Percentiles rank a stretch among this genome's conserved stretches.
phyloP scores from a whole-genome alignment of 306 rosid species.

The Comarum palustre region DNA sequence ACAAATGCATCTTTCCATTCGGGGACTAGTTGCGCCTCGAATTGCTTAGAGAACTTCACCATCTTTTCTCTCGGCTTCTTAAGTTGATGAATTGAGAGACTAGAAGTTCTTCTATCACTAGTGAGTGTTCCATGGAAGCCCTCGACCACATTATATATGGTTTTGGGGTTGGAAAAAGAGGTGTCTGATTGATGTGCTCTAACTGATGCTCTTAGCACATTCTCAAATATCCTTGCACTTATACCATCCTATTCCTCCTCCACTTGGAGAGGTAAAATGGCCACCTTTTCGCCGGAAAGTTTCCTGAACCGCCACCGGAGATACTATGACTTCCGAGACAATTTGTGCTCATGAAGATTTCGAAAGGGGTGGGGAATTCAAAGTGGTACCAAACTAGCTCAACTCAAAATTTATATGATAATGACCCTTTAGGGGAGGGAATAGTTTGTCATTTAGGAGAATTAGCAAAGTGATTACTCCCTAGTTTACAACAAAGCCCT shows the following conservation, averaged over 20 bases:
- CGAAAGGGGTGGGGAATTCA: slow-evolving; percentile 50
- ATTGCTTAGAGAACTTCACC: slow-evolving; percentile 95
- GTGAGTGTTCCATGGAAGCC: slow-evolving; percentile 58
- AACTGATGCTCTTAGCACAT: slow-evolving; percentile 91
- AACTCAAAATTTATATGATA: slow-evolving; percentile 18
- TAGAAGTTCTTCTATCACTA: slow-evolving; percentile 9
- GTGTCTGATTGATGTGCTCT: slow-evolving; percentile 51
- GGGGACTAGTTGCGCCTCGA: slow-evolving; percentile 86
- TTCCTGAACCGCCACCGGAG: slow-evolving; percentile 38
- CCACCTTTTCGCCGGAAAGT: slow-evolving; percentile 48
- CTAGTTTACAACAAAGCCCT: slow-evolving; percentile 24
- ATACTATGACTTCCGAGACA: slow-evolving; percentile 44
- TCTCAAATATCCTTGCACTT: slow-evolving; percentile 76
- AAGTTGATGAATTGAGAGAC: slow-evolving; percentile 15
- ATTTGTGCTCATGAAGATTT: slow-evolving; percentile 49
- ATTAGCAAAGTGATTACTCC: slow-evolving; percentile 1
- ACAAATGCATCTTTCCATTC: slow-evolving; percentile 99
- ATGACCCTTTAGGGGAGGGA: slow-evolving; percentile 16
- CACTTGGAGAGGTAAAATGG: slow-evolving; percentile 50
- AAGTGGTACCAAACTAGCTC: slow-evolving; percentile 31
- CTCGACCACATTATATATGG: slow-evolving; percentile 64
- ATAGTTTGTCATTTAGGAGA: slow-evolving; percentile 27
- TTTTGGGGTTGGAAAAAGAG: slow-evolving; percentile 30
- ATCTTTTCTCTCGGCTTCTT: slow-evolving; percentile 33
- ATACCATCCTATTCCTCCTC: slow-evolving; percentile 64